phyloP scores from a whole-genome alignment of 2,329 filamentous ascomycete species.

The Penicillium sp. region DNA sequence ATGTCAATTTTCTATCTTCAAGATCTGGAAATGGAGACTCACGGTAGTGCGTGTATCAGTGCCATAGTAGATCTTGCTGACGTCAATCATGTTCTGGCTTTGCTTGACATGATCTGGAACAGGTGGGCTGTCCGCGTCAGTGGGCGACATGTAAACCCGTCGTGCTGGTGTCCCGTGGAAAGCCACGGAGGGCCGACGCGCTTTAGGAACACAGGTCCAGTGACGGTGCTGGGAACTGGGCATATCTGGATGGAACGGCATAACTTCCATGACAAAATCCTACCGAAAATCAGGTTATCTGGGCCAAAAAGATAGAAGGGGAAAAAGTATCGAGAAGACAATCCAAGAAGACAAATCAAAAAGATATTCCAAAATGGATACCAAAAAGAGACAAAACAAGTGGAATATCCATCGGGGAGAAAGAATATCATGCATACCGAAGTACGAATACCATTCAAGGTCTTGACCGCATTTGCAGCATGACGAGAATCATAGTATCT shows the following conservation, averaged over 20 bases:
- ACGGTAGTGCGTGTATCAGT: conserved; percentile 7
- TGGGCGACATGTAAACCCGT: not conserved
- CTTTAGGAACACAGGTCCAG: not conserved
- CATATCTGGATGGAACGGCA: not conserved
- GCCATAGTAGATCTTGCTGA: not conserved
- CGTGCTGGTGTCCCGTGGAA: not conserved
- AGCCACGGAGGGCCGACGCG: not conserved
- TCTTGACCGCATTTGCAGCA: conserved; percentile 9
- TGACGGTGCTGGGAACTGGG: not conserved
- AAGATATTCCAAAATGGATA: not conserved
- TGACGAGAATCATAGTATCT: conserved; percentile 4
- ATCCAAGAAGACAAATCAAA: not conserved
- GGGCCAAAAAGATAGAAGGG: not conserved
- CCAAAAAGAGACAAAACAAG: not conserved
- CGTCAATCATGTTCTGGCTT: not conserved
- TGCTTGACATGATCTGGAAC: not conserved
- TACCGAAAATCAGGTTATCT: not conserved
- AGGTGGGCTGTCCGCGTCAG: conserved; percentile 5
- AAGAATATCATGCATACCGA: not conserved
- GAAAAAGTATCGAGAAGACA: not conserved
- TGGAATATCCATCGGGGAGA: not conserved
- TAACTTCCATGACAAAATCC: conserved; percentile 9
- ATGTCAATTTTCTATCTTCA: not conserved
- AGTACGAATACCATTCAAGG: conserved; percentile 7
- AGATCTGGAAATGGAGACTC: not conserved